Evolutionary conservation across 1,284 basidiomycete genomes (phyloP).

Genomic region (Vanrija sp.): DNA sequence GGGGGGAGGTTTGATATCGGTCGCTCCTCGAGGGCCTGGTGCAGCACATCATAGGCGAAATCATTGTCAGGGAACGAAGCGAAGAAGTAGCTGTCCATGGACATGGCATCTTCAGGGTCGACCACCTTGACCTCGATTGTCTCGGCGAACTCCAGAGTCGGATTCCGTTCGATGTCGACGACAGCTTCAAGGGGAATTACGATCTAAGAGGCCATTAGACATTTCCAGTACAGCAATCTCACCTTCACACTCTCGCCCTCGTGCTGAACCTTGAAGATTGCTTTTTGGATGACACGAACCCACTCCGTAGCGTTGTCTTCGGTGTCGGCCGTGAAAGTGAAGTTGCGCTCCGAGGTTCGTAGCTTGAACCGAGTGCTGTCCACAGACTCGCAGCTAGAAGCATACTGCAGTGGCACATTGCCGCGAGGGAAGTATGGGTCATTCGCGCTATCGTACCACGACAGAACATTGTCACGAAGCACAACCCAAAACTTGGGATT

Average conservation of each 20-base stretch:
- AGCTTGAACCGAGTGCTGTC: slow-evolving; percentile 71
- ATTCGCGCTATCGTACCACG: slow-evolving; percentile 90
- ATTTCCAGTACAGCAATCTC: neutral
- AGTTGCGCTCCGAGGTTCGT: slow-evolving; percentile 71
- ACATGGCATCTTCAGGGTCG: slow-evolving; percentile 69
- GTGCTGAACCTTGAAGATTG: slow-evolving; percentile 90
- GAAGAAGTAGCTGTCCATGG: slow-evolving; percentile 74
- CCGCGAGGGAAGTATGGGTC: slow-evolving; percentile 97
- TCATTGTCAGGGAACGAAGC: slow-evolving; percentile 82
- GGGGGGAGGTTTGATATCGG: slow-evolving; percentile 28
- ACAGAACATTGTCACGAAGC: slow-evolving; percentile 85
- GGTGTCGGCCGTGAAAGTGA: slow-evolving; percentile 72
- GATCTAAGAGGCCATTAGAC: slow-evolving; percentile 50
- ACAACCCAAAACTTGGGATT: slow-evolving; percentile 93
- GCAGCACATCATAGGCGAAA: slow-evolving; percentile 70
- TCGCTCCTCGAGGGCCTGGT: slow-evolving; percentile 63
- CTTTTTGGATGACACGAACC: slow-evolving; percentile 84
- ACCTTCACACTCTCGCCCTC: slow-evolving; percentile 89
- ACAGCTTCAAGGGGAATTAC: slow-evolving; percentile 88
- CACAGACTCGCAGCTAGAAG: slow-evolving; percentile 74
- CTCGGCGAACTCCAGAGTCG: slow-evolving; percentile 87
- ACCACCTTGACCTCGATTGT: slow-evolving; percentile 84
- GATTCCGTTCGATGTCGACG: slow-evolving; percentile 79
- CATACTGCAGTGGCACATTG: slow-evolving; percentile 87
- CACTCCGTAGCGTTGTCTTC: slow-evolving; percentile 79